Conservation (phyloP, 441 rosid genomes). For the Mallotus japonicus region DNA sequence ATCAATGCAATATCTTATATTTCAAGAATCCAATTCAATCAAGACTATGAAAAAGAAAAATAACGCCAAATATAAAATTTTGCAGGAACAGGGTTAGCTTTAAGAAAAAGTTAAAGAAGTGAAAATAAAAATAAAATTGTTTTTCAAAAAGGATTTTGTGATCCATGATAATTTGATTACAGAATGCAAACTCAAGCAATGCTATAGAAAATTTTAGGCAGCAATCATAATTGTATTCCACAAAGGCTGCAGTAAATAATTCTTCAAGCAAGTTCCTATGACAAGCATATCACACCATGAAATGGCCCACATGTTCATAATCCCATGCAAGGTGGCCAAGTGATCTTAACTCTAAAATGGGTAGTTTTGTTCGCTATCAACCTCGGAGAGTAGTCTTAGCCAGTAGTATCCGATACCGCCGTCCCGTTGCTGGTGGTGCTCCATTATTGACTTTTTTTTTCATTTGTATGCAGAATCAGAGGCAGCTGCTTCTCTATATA, state of each 20-base stretch:
- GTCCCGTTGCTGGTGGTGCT: constrained; percentile 80
- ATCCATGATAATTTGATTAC: too few species aligned
- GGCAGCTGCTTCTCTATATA: accelerated
- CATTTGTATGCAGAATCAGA: too few species aligned
- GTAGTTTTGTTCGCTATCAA: constrained; percentile 39
- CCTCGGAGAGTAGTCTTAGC: constrained; percentile 48
- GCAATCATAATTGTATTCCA: neutral
- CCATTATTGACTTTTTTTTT: constrained; percentile 60
- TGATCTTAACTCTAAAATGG: constrained; percentile 40
- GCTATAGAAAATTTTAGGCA: neutral
- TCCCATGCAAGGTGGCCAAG: constrained; percentile 58
- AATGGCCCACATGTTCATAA: constrained; percentile 38
- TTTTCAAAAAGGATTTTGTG: too few species aligned
- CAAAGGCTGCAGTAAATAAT: constrained; percentile 32
- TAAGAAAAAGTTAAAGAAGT: neutral
- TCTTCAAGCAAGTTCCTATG: constrained; percentile 37
- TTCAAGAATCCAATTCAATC: neutral
- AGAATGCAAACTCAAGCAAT: neutral
- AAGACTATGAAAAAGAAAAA: neutral
- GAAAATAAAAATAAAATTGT: neutral
- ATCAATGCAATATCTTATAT: too few species aligned
- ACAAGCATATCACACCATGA: constrained; percentile 31
- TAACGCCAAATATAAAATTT: neutral
- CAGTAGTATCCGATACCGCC: constrained; percentile 36
- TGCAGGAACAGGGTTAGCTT: neutral